phyloP scores from a whole-genome alignment of 148 eudicot species.

The Persicaria maculosa region DNA sequence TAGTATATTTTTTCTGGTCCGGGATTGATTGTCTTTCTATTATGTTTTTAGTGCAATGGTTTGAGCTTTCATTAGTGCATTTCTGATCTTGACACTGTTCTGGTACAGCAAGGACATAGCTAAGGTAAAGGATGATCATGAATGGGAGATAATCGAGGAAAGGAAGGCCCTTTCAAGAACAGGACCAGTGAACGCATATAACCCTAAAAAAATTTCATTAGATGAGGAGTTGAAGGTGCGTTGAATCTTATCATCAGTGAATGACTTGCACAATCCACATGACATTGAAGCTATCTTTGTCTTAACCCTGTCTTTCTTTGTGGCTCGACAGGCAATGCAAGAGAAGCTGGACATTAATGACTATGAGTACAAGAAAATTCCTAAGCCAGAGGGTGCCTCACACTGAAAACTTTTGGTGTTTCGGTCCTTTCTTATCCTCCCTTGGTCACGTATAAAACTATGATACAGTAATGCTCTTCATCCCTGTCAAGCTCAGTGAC shows the following conservation, averaged over 20 bases:
- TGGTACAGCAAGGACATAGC: slow-evolving; percentile 84
- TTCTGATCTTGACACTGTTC: not conserved
- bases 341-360: slow-evolving; percentile 67
- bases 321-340: slow-evolving; percentile 52
- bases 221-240: slow-evolving; percentile 88
- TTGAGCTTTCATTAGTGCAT: not conserved
- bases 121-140: slow-evolving; percentile 86
- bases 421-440: not conserved
- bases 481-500: too few species aligned
- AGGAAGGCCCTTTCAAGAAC: slow-evolving; percentile 82
- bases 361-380: slow-evolving; percentile 82
- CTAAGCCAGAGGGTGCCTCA: slow-evolving; percentile 39
- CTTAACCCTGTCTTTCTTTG: slow-evolving; percentile 6
- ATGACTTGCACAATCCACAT: not conserved
- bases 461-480: not conserved
- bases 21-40: too few species aligned
- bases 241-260: not conserved
- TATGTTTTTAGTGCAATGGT: too few species aligned
- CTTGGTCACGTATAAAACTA: not conserved
- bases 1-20: too few species aligned
- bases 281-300: not conserved
- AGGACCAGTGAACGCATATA: slow-evolving; percentile 75
- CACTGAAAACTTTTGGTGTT: not conserved
- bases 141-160: slow-evolving; percentile 94
- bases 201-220: slow-evolving; percentile 69